Percentiles rank a stretch among this genome's conserved stretches.
Conservation (phyloP, 805 yeast genomes). For the Sugiyamaella smithiae region DNA sequence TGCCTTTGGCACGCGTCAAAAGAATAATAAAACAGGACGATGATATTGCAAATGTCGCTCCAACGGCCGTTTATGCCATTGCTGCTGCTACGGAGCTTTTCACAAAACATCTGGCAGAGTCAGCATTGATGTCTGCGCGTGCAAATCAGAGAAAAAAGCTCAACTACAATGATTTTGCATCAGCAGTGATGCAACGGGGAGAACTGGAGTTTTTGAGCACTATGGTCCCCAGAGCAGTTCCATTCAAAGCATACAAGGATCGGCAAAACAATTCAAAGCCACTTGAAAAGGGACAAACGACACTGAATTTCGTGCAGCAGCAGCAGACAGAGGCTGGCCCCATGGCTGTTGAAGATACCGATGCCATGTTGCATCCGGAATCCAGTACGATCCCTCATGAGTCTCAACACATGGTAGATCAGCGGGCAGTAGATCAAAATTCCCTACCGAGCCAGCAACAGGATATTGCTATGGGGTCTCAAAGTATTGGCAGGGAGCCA, state of each 20-base stretch:
- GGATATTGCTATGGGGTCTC: no score
- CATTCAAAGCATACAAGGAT: slow-evolving; percentile 21
- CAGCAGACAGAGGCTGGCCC: not conserved
- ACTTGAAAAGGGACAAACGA: slow-evolving; percentile 6
- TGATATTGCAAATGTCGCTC: slow-evolving; percentile 63
- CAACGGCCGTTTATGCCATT: slow-evolving; percentile 67
- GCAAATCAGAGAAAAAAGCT: slow-evolving; percentile 65
- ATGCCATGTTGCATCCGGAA: no score
- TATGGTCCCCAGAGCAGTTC: slow-evolving; percentile 52
- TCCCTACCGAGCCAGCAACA: no score
- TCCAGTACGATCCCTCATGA: no score
- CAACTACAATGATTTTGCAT: slow-evolving; percentile 66
- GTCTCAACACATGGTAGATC: no score
- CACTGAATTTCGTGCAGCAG: slow-evolving; percentile 1
- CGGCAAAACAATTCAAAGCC: slow-evolving; percentile 2
- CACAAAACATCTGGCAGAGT: slow-evolving; percentile 65
- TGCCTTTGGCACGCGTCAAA: slow-evolving; percentile 69
- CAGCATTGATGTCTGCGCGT: slow-evolving; percentile 63
- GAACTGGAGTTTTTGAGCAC: slow-evolving; percentile 58
- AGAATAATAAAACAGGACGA: slow-evolving; percentile 74
- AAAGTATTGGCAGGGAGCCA: no score
- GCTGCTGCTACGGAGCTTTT: slow-evolving; percentile 79
- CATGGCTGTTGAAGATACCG: not conserved
- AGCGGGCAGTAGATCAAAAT: no score
- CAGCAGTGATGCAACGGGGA: slow-evolving; percentile 58